Base-by-base conservation (phyloP, 768 basidiomycete species). In the Leccinum boreale region DNA sequence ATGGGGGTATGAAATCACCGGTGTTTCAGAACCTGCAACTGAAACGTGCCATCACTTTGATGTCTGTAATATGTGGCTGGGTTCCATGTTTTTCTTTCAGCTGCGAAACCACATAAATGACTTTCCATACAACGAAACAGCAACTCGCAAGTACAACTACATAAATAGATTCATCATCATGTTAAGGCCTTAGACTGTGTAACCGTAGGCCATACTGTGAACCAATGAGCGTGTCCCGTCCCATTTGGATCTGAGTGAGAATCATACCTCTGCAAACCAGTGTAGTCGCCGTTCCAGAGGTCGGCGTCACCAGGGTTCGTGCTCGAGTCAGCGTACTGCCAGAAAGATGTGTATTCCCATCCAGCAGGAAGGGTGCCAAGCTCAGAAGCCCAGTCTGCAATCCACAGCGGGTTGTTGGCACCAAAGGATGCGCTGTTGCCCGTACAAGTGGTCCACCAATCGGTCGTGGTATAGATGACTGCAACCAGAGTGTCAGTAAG, bases 401-500 rank as follows among this genome's bases (percentile, higher is more conserved):
- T 76, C 84, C 84, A 87, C 3, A 89, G 73, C 3, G 85, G 84
- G 65, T 80, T 85, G 54, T 73, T 78, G 3, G 64, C 54, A 1
- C 66, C 77, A 60, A 88, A 87, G 4, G 70, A 72, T 14, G 74
- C 71, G 55, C 78, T 82, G 67, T 85, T 82, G 0, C 81, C 84
- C 3, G 87, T 88, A 68, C 87, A 89, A 9, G 75, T 77, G 10
- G 62, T 80, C 87, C 87, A 89, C 86, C 86, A 88, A 66, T 80
- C 74, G 11, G 83, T 85, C 4, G 81, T 84, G 28, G 82, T 82
- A 61, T 87, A 87, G 56, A 86, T 84, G 42, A 82, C 82, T 81
- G 55, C 5, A 44, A 8, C 2, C 19, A 8, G 28, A 17, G 39
- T 11, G 46, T 67, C 28, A 62, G 23, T 23, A 47, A 49, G n/a